Evolutionary conservation across 768 basidiomycete species (phyloP).

Genomic region (Suillus lakei): DNA sequence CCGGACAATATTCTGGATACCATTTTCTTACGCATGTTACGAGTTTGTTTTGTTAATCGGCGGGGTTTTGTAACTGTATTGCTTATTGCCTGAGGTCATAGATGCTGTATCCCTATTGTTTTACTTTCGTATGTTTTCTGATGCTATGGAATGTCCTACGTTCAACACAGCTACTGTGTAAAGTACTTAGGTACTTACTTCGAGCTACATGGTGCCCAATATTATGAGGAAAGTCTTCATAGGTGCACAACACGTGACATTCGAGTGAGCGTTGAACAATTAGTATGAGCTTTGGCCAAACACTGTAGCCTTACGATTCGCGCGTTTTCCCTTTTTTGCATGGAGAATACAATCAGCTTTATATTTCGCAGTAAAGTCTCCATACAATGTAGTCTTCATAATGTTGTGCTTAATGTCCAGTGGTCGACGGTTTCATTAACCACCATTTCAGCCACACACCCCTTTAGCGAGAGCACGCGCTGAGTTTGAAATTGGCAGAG

Average conservation of each 20-base stretch:
- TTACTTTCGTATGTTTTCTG: constrained; percentile 3
- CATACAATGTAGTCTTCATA: too few relatives aligned
- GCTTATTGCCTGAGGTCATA: constrained; percentile 22
- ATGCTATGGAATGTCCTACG: not conserved
- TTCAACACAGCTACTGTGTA: too few relatives aligned
- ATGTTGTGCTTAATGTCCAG: too few relatives aligned
- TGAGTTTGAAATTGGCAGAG: too few relatives aligned
- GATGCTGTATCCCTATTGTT: constrained; percentile 29
- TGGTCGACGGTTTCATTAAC: too few relatives aligned
- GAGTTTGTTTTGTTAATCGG: not conserved
- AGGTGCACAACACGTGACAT: not conserved
- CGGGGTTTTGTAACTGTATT: constrained; percentile 21
- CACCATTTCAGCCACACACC: too few relatives aligned
- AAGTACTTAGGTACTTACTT: not conserved
- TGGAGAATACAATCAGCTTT: too few relatives aligned
- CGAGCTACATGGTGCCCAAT: not conserved
- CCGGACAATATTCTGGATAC: constrained; percentile 11
- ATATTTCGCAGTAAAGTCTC: too few relatives aligned
- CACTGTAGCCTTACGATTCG: too few relatives aligned
- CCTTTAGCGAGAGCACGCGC: too few relatives aligned
- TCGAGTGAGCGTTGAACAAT: not conserved
- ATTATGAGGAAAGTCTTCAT: not conserved
- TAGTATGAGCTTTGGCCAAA: too few relatives aligned
- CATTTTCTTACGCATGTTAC: constrained; percentile 1
- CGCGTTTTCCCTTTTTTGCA: too few relatives aligned